Conservation (phyloP, 805 yeast species). For the Candida ovalis region DNA sequence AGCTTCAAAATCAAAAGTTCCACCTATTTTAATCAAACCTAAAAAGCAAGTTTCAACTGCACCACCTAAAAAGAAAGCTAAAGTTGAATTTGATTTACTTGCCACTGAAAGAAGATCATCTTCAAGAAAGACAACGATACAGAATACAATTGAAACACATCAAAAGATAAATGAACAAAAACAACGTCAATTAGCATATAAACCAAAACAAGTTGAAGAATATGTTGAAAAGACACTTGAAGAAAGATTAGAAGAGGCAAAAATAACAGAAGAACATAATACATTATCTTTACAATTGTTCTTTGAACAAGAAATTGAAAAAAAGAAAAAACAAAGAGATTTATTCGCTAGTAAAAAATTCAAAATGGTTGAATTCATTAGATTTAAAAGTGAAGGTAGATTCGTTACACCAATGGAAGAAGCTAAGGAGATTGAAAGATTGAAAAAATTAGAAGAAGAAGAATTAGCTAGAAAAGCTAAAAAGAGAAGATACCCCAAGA, state of each 20-base stretch:
- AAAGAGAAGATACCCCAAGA: constrained; percentile 43
- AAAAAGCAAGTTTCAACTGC: constrained; percentile 16
- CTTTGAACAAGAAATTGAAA: constrained; percentile 78
- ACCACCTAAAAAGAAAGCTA: constrained; percentile 27
- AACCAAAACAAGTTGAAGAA: constrained; percentile 32
- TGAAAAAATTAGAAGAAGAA: constrained; percentile 33
- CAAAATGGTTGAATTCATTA: constrained; percentile 55
- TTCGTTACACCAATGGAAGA: constrained; percentile 64
- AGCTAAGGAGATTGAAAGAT: constrained; percentile 39
- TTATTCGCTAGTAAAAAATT: constrained; percentile 62
- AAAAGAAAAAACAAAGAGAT: constrained; percentile 74
- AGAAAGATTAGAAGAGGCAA: constrained; percentile 75
- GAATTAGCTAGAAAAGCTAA: constrained; percentile 17
- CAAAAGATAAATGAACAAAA: constrained; percentile 69
- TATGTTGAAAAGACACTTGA: constrained; percentile 57
- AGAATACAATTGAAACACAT: constrained; percentile 72
- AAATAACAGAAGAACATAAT: constrained; percentile 79
- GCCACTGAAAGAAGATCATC: constrained; percentile 62
- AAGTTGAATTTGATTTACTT: constrained; percentile 23
- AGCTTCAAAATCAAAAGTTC: constrained; percentile 44
- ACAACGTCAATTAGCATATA: constrained; percentile 38
- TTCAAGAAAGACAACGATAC: constrained; percentile 71
- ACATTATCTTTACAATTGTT: constrained; percentile 68
- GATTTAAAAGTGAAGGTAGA: constrained; percentile 45
- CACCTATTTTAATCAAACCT: constrained; percentile 26